Base-by-base conservation (phyloP, 306 rosid genomes). In the Oxytropis ochrocephala region DNA sequence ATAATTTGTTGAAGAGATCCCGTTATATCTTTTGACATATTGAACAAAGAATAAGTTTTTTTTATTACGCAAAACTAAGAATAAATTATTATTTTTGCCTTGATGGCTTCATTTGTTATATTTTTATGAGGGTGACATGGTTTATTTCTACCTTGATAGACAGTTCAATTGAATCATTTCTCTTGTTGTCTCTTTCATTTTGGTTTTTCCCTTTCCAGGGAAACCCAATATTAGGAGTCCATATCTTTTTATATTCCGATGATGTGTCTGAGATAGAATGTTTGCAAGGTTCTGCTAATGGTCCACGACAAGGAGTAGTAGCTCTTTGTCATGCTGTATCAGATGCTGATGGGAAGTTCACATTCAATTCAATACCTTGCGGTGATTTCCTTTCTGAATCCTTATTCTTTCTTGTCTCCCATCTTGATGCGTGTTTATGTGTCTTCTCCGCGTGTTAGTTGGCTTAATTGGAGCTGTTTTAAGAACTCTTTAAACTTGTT, bases 151-250 rank as follows among this genome's bases (percentile, higher is more conserved):
- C 32, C 67, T 66, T 17, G 50, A 35, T 10, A 44, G 24, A 27
- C 16, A 46, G 27, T 43, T 70, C 18, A 30, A 48, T 10, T 32
- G 21, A 49, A 52, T 64, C 54, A 27, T 47, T 71, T 72, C 53
- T 69, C 67, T 47, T 63, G 54, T 72, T 55, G 19, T 53, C 57
- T 67, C 64, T 66, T 67, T 48, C 8, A 63, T 48, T 41, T 64
- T 69, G 59, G 24, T 48, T 42, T 72, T 54, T 78, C 19, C 42
- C 69, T 70, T 68, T 69, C 38, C 79, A 94, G 99, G 99, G 99
- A 71, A 94, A 85, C 84, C 99, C 99, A 16, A 87, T 94, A 67
- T 71, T 94, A 78, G 99, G 97, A 76, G 99, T 94, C 81, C 92
- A 91, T 12, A 54, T 94, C 56, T 94, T 85, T 82, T 80, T 94